phyloP scores from a whole-genome alignment of 2,329 filamentous ascomycete species.

The Cladosporium halotolerans region DNA sequence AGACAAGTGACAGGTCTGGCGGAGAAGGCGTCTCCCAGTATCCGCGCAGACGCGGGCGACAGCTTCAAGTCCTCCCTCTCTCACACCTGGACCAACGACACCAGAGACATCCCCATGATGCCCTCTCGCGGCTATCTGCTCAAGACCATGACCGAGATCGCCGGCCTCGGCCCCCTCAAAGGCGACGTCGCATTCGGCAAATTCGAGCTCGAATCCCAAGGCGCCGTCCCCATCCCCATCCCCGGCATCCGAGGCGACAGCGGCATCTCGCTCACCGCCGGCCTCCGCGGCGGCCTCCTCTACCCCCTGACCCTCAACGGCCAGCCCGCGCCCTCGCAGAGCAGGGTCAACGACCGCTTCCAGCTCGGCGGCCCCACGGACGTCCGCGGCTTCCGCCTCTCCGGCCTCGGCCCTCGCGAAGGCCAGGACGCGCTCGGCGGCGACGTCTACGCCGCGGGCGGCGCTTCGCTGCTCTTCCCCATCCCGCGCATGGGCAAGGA shows the following conservation, averaged over 20 bases:
- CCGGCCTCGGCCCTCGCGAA: constrained; percentile 82
- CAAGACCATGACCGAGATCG: constrained; percentile 74
- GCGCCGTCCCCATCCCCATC: constrained; percentile 66
- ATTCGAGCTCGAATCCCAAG: constrained; percentile 75
- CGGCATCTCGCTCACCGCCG: constrained; percentile 75
- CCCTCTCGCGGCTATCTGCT: constrained; percentile 76
- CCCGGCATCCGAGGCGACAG: constrained; percentile 63
- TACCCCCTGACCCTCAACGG: constrained; percentile 68
- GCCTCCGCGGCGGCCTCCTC: constrained; percentile 73
- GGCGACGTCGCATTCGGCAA: constrained; percentile 95
- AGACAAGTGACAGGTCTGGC: constrained; percentile 78
- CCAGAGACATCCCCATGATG: constrained; percentile 76
- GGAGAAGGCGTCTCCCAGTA: constrained; percentile 68
- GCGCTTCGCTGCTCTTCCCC: constrained; percentile 77
- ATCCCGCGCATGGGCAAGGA: constrained; percentile 75
- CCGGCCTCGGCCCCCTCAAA: constrained; percentile 73
- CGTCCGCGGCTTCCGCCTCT: constrained; percentile 86
- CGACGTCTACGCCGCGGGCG: constrained; percentile 84
- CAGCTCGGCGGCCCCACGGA: constrained; percentile 90
- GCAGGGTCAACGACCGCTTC: constrained; percentile 89
- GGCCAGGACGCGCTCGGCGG: constrained; percentile 81
- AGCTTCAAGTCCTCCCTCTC: constrained; percentile 81
- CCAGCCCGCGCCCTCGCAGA: constrained; percentile 53
- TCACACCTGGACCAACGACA: constrained; percentile 74
- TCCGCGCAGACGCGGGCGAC: constrained; percentile 82